Conservation (phyloP, 2,329 filamentous ascomycete species). For the Trichoderma sp. region DNA sequence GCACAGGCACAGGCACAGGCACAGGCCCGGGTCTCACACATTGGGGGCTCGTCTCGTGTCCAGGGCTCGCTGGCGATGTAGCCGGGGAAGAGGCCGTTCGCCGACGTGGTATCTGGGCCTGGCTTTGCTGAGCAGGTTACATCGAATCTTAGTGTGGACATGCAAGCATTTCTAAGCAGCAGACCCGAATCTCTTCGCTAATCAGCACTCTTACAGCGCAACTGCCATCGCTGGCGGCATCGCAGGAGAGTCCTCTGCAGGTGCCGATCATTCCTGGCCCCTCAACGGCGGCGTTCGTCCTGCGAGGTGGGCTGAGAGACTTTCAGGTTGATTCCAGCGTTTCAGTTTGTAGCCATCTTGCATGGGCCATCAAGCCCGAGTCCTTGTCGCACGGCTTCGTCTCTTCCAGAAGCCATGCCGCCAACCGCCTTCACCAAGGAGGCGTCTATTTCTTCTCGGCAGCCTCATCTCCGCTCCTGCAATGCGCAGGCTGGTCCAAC, state of each 20-base stretch:
- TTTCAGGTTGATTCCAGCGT: not conserved
- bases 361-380: not conserved
- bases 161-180: not conserved
- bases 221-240: not conserved
- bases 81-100: not conserved
- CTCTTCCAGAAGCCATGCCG: not conserved
- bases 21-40: not conserved
- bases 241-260: not conserved
- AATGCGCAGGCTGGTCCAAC: not conserved
- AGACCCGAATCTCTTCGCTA: not conserved
- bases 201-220: not conserved
- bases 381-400: not conserved
- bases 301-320: not conserved
- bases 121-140: not conserved
- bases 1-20: not conserved
- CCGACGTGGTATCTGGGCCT: not conserved
- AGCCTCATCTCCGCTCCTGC: not conserved
- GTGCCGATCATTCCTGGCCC: not conserved
- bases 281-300: not conserved
- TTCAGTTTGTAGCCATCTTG: not conserved
- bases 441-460: not conserved
- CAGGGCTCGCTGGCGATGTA: not conserved
- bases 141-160: not conserved
- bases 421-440: not conserved
- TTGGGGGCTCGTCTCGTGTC: not conserved